phyloP scores from a whole-genome alignment of 768 basidiomycete genomes.

The Serendipita indica region DNA sequence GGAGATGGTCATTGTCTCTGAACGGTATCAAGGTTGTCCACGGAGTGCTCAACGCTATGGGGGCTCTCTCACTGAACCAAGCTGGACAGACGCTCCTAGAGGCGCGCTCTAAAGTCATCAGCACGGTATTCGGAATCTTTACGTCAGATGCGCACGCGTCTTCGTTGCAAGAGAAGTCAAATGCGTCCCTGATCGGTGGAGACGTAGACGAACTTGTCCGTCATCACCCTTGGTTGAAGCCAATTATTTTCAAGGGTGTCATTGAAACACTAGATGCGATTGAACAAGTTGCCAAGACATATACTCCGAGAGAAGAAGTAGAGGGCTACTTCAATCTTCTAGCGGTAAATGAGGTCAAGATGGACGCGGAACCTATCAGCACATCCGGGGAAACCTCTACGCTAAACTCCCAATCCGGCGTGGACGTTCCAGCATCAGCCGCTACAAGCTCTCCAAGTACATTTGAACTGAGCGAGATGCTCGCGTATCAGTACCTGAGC shows the following conservation, averaged over 20 bases:
- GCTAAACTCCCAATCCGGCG: no score
- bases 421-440: not conserved
- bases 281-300: constrained; percentile 55
- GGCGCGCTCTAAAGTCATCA: constrained; percentile 66
- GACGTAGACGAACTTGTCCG: constrained; percentile 90
- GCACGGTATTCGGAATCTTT: constrained; percentile 72
- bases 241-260: constrained; percentile 62
- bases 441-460: no score
- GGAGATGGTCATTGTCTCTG: not conserved
- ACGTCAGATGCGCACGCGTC: constrained; percentile 72
- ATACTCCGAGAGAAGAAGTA: constrained; percentile 37
- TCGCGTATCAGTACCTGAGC: constrained; percentile 1
- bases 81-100: constrained; percentile 69
- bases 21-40: constrained; percentile 54
- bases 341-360: not conserved
- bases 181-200: constrained; percentile 74
- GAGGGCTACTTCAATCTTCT: constrained; percentile 15
- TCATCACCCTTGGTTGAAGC: constrained; percentile 82
- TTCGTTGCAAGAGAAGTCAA: constrained; percentile 82
- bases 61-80: constrained; percentile 90
- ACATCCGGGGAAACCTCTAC: no score
- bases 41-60: constrained; percentile 88
- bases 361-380: no score
- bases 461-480: not conserved
- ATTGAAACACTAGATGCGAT: constrained; percentile 56